Conservation (phyloP, 2,329 filamentous ascomycete species). For the Parastagonospora nodorum region DNA sequence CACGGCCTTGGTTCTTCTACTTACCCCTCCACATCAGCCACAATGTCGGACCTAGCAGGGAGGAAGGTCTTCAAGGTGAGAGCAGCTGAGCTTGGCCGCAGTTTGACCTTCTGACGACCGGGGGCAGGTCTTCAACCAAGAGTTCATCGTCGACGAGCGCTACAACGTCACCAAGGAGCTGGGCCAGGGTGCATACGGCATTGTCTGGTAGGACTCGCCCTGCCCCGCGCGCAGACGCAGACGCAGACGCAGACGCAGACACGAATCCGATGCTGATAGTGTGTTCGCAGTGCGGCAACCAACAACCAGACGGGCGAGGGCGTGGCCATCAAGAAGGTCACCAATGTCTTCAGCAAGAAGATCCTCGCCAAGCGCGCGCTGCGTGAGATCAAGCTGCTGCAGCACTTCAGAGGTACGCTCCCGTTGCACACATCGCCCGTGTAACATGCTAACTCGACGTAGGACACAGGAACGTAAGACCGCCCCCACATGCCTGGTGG, state of each 20-base stretch:
- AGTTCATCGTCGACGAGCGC: constrained; percentile 97
- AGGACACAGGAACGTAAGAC: constrained; percentile 55
- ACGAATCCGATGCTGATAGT: constrained; percentile 20
- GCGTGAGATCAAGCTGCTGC: constrained; percentile 97
- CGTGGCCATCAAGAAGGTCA: constrained; percentile 99
- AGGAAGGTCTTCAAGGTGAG: constrained; percentile 67
- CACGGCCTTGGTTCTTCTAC: not conserved
- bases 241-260: too few species aligned
- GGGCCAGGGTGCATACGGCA: constrained; percentile 96
- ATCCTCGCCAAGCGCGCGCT: constrained; percentile 97
- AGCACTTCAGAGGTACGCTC: constrained; percentile 77
- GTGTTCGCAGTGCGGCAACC: constrained; percentile 74
- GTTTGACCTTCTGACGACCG: not conserved
- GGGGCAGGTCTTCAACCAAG: constrained; percentile 82
- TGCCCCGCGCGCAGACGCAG: constrained; percentile 2
- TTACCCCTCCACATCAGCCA: constrained; percentile 5
- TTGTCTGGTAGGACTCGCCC: constrained; percentile 77
- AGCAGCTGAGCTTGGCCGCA: not conserved
- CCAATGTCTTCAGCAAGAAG: constrained; percentile 99
- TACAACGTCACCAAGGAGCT: constrained; percentile 99
- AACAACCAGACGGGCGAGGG: constrained; percentile 91
- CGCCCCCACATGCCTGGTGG: not conserved
- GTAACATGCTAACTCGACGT: constrained; percentile 25
- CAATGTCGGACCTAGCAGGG: constrained; percentile 65
- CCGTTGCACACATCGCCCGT: not conserved